These are phyloP conservation scores for Saccharomyces hybrid DNA, from an alignment of 1,139 yeast species.

Conservation along the genomic window DNA sequence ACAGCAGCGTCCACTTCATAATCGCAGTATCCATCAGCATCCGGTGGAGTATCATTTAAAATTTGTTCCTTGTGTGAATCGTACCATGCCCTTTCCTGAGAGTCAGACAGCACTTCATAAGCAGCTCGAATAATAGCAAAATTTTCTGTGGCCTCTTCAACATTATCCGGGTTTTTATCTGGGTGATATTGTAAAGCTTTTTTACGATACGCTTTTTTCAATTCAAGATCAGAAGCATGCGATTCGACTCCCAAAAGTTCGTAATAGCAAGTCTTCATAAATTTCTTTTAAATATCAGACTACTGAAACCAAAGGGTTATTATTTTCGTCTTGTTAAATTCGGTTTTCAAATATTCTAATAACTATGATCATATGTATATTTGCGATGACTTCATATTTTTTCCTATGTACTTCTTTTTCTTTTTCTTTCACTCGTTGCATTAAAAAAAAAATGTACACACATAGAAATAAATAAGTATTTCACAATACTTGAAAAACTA, in stretches of 20 bases:
- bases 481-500: no score
- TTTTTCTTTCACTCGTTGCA: neutral
- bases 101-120: conserved; percentile 85
- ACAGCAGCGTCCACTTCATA: conserved; percentile 44
- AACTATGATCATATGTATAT: neutral
- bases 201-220: conserved; percentile 82
- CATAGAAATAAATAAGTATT: no score
- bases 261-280: conserved; percentile 75
- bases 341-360: no score
- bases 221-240: conserved; percentile 59
- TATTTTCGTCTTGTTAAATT: no score
- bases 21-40: conserved; percentile 33
- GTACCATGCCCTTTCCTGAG: conserved; percentile 95
- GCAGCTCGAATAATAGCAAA: conserved; percentile 85
- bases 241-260: conserved; percentile 68
- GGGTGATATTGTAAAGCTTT: conserved; percentile 84
- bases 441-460: neutral
- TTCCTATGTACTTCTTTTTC: neutral
- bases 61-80: conserved; percentile 79
- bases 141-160: conserved; percentile 73
- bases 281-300: neutral
- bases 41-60: conserved; percentile 43
- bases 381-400: neutral
- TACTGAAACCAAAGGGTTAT: no score
- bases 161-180: conserved; percentile 77